Base-by-base conservation (phyloP, 2,329 filamentous ascomycete genomes). In the Botrytis squamosa region DNA sequence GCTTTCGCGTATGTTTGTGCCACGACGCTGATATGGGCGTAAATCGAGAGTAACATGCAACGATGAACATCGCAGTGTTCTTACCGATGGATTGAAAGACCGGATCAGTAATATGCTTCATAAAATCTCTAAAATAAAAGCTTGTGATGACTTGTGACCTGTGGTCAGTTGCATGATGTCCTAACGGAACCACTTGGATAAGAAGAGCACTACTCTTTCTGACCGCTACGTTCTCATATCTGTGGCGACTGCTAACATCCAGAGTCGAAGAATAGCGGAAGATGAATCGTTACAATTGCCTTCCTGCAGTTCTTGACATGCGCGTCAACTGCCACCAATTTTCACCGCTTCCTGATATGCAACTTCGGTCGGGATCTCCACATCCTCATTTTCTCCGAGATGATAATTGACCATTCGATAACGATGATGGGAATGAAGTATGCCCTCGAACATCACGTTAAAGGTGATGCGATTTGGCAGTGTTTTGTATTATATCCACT, bases 291-390 rank as follows among this genome's bases (percentile, higher is more conserved):
- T 57, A 42, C 6, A n/a, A 68, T 33, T 7, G 25, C 7, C 16
- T 29, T 68, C 36, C n/a, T 68, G 36, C 49, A 42, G 16, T 55
- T 62, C 14, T 55, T 49, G 52, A 55, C 10, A 40, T 22, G 46
- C 36, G 38, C 29, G 33, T 40, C 46, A 52, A 67, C 8, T 68
- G 46, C n/a, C n/a, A 68, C 36, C 3, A 42, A n/a, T 33, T 68
- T 68, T 68, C 66, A 68, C 66, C 66, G 66, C 38, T 42, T 42
- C 36, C 49, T n/a, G 5, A 57, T 9, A 68, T 57, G 66, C 49
- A 68, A 33, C 36, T 57, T 68, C 25, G 36, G 36, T 57, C 49
- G 49, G 66, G 49, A 33, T n/a, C 38, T 57, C 18, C 6, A 18
- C 49, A 29, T 33, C 29, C 25, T 16, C 22, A 20, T 57, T 42